A percentile compares a stretch with the other conserved stretches of the same genome.
Conservation (phyloP, 2,329 filamentous ascomycete genomes). For the Penicillium paneum region DNA sequence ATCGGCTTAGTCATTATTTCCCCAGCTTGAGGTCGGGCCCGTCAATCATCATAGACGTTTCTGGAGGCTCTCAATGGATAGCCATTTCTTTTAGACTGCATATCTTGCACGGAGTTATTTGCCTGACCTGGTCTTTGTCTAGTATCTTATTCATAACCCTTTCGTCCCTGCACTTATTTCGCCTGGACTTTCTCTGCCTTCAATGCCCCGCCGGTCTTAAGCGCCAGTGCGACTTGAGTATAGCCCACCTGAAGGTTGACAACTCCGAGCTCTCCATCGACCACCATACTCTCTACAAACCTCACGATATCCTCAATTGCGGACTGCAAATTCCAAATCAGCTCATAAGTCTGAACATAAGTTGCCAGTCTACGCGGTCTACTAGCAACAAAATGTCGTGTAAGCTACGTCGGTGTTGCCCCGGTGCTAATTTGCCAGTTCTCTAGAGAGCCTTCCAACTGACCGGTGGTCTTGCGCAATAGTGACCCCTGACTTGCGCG, state of each 20-base stretch:
- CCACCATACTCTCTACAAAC: neutral
- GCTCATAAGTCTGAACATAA: neutral
- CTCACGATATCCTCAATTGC: constrained; percentile 2
- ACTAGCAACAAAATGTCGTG: constrained; percentile 35
- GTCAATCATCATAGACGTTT: constrained; percentile 5
- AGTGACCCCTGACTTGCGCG: constrained; percentile 51
- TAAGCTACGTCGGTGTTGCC: constrained; percentile 29
- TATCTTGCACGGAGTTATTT: neutral
- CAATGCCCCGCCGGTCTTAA: constrained; percentile 40
- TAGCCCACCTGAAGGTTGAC: constrained; percentile 26
- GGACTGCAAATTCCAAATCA: neutral
- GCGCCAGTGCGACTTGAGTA: constrained; percentile 36
- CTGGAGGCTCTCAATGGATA: constrained; percentile 9
- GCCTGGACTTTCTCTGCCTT: constrained; percentile 9
- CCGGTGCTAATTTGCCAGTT: constrained; percentile 20
- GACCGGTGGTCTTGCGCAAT: constrained; percentile 21
- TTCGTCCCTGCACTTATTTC: constrained; percentile 2
- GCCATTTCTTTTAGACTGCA: constrained; percentile 1
- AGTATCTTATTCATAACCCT: neutral
- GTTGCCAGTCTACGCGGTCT: neutral
- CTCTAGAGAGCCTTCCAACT: constrained; percentile 19
- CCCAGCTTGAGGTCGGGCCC: constrained; percentile 3
- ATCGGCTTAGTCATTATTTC: constrained; percentile 6
- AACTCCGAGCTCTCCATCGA: constrained; percentile 9
- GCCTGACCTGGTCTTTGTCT: neutral